Evolutionary conservation across 2,329 filamentous ascomycete species (phyloP), one percentile per base, ranked within the genome.

Genomic region (Rosellinia necatrix): DNA sequence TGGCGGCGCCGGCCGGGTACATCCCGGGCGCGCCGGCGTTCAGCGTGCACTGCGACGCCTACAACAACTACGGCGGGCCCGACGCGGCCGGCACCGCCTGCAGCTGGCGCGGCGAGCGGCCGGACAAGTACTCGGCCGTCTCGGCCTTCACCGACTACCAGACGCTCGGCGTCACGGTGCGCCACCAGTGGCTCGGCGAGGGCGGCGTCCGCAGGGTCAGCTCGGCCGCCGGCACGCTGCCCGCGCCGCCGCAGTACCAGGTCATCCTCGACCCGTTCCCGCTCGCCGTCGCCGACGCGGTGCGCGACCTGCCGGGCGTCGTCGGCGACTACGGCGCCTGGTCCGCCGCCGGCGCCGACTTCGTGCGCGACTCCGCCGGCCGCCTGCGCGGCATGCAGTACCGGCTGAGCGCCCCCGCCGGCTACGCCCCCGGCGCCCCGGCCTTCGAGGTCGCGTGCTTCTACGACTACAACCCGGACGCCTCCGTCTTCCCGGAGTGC

Each of bases 361-460:
- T 24, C 25, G 19, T 42, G 17, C 25, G 17, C 4, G 27, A 49
- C 35, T 25, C 27, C 2, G 21, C 27, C 47, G 25, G 37, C 13
- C 19, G 37, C 2, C 19, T 24, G 17, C 19, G 19, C 8, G 47
- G 47, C 13, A 34, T 49, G 35, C 24, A 50, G n/a, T 50, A 41
- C 8, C 24, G 34, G 35, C 47, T 50, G 35, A 50, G 47, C 35
- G 47, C 47, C 17, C 35, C 47, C 3, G 7, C 25, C 1, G 47
- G 47, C 21, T 50, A 50, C 27, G n/a, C 47, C 17, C 37, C 24
- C n/a, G 47, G 42, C 29, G 47, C 47, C 10, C 47, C 47, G 35
- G 47, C 17, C 25, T 50, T 50, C 47, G 25, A 32, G 8, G 37
- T 50, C 47, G 32, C 37, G 35, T 50, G 47, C 47, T 17, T 6